Evolutionary conservation across 768 basidiomycete genomes (phyloP), one percentile per base, ranked within the genome.

Genomic region (Rhodotorula taiwanensis): DNA sequence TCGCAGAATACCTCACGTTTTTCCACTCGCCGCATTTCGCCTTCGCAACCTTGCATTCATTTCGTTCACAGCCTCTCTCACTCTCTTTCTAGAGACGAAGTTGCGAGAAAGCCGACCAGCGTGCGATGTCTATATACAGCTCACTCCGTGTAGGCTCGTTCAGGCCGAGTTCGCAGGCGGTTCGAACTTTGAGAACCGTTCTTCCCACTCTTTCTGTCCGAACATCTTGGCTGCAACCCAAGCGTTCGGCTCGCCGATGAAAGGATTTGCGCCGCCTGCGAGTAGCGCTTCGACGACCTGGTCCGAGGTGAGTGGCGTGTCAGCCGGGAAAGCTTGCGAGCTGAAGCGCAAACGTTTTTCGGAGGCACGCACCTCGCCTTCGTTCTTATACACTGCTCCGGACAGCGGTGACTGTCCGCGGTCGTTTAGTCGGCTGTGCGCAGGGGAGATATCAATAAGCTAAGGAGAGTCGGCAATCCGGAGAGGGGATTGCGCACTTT

Each of bases 311-410:
- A n/a, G n/a, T n/a, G n/a, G n/a, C n/a, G n/a, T n/a, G n/a, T n/a
- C n/a, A n/a, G n/a, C n/a, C n/a, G n/a, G n/a, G n/a, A n/a, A n/a
- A n/a, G n/a, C n/a, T n/a, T n/a, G n/a, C n/a, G n/a, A n/a, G n/a
- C n/a, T n/a, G n/a, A n/a, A n/a, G n/a, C n/a, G n/a, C n/a, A n/a
- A n/a, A 44, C 20, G 9, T 18, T 20, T 21, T n/a, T 18, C n/a
- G n/a, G n/a, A n/a, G n/a, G n/a, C 8, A n/a, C 43, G 9, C 11
- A 36, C 50, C 21, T 2, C 83, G 59, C 82, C 80, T 71, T 86
- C 79, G 0, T 78, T 81, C 74, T 89, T 89, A 78, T 88, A 89
- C 0, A 88, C 82, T 0, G 84, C 87, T 5, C 87, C 88, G 11
- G 87, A 84, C 27, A 89, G 76, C 28, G 86, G 83, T 14, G 85